phyloP scores from a whole-genome alignment of 2,329 filamentous ascomycete genomes.

The Microcyclosporella mali region DNA sequence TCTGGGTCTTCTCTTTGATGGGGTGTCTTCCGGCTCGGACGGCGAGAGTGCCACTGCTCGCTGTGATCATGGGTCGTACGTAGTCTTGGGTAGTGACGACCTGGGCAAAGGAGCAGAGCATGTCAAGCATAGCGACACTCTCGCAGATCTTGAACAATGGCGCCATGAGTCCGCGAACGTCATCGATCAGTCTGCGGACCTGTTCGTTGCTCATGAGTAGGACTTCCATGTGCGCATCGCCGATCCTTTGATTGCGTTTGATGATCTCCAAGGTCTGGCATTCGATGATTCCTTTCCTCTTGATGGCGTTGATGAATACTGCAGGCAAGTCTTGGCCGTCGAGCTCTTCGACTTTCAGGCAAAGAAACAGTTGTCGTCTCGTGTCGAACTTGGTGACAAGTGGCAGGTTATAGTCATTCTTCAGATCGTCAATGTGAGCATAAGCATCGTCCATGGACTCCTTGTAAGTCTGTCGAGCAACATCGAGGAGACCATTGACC shows the following conservation, averaged over 20 bases:
- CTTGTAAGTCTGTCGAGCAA: constrained; percentile 82
- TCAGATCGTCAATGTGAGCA: constrained; percentile 62
- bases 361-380: constrained; percentile 72
- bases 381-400: constrained; percentile 70
- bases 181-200: constrained; percentile 63
- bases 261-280: constrained; percentile 81
- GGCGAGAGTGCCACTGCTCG: constrained; percentile 50
- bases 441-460: constrained; percentile 76
- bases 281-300: constrained; percentile 70
- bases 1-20: constrained; percentile 67
- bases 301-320: constrained; percentile 69
- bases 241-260: constrained; percentile 68
- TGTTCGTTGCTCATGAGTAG: constrained; percentile 71
- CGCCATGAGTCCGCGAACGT: constrained; percentile 66
- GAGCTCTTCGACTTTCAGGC: constrained; percentile 57
- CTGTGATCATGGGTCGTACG: constrained; percentile 61
- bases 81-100: constrained; percentile 63
- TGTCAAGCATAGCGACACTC: constrained; percentile 74
- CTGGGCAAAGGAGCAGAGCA: constrained; percentile 62
- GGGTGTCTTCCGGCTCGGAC: constrained; percentile 72
- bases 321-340: constrained; percentile 56
- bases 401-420: constrained; percentile 51
- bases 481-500: constrained; percentile 78
- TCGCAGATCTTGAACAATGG: constrained; percentile 79
- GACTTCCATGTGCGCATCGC: constrained; percentile 76